A percentile compares a stretch with the other conserved stretches of the same genome.
Conservation (phyloP, 1,139 yeast genomes). For the Saccharomycopsis hybrid region DNA sequence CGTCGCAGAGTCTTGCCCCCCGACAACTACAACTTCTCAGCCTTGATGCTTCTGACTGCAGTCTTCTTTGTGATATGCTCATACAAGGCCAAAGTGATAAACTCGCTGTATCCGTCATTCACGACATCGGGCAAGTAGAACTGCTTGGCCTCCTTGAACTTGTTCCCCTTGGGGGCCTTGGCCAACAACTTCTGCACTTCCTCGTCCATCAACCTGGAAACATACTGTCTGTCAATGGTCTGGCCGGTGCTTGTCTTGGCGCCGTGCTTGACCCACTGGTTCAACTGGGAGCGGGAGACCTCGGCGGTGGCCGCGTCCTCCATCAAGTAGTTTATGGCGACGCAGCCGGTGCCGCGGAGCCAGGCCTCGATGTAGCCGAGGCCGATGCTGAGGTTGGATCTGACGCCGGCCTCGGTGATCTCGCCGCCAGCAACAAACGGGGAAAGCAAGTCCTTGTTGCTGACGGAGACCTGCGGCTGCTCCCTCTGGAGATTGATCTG, state of each 20-base stretch:
- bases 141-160: conserved; percentile 46
- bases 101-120: conserved; percentile 60
- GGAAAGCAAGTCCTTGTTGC: conserved; percentile 63
- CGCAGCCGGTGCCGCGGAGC: conserved; percentile 76
- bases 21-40: conserved; percentile 18
- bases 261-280: conserved; percentile 81
- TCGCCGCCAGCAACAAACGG: conserved; percentile 63
- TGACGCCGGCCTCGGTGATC: conserved; percentile 66
- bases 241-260: conserved; percentile 53
- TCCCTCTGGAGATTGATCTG: conserved; percentile 45
- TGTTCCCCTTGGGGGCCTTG: conserved; percentile 45
- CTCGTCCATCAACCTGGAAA: conserved; percentile 49
- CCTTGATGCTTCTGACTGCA: conserved; percentile 12
- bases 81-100: conserved; percentile 55
- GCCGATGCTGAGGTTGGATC: conserved; percentile 66
- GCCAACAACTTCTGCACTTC: conserved; percentile 52
- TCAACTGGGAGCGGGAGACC: conserved; percentile 73
- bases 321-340: conserved; percentile 78
- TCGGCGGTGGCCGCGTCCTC: conserved; percentile 89
- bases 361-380: conserved; percentile 77
- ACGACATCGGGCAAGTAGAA: conserved; percentile 62
- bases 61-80: conserved; percentile 41
- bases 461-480: conserved; percentile 33
- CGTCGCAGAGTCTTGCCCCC: too few species aligned
- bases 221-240: conserved; percentile 51